Percentiles rank a stretch among this genome's conserved stretches.
Conservation (phyloP, 2,329 filamentous ascomycete genomes). For the Aspergillus vadensis region DNA sequence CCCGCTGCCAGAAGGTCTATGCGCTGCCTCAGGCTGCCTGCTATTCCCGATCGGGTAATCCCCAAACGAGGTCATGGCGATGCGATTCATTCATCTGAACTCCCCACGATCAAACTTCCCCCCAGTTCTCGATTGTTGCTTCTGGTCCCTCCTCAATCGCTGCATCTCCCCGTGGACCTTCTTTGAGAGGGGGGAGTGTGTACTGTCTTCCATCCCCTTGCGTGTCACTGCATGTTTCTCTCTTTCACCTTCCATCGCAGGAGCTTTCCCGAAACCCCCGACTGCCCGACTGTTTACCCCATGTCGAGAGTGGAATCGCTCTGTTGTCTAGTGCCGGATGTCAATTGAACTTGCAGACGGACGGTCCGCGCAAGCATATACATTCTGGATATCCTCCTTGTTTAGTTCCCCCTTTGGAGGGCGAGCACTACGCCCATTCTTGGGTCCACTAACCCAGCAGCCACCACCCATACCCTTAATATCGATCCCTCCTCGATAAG, state of each 20-base stretch:
- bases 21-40: constrained; percentile 21
- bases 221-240: constrained; percentile 26
- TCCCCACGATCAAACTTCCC: background rate
- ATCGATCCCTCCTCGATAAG: background rate
- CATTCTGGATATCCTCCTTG: background rate
- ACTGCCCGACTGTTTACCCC: constrained; percentile 15
- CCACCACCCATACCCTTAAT: constrained; percentile 5
- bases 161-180: background rate
- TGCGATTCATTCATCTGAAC: constrained; percentile 6
- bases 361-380: constrained; percentile 1
- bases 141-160: constrained; percentile 7
- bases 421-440: background rate
- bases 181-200: background rate
- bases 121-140: background rate
- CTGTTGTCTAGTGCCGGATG: background rate
- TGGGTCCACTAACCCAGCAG: constrained; percentile 7
- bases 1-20: constrained; percentile 1
- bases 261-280: constrained; percentile 4
- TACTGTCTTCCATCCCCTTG: constrained; percentile 9
- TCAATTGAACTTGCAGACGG: constrained; percentile 4
- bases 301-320: constrained; percentile 1
- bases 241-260: constrained; percentile 26
- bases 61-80: constrained; percentile 23
- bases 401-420: background rate
- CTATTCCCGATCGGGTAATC: constrained; percentile 29